Conservation (phyloP, 2,329 filamentous ascomycete species). For the Aspergillus fischeri region DNA sequence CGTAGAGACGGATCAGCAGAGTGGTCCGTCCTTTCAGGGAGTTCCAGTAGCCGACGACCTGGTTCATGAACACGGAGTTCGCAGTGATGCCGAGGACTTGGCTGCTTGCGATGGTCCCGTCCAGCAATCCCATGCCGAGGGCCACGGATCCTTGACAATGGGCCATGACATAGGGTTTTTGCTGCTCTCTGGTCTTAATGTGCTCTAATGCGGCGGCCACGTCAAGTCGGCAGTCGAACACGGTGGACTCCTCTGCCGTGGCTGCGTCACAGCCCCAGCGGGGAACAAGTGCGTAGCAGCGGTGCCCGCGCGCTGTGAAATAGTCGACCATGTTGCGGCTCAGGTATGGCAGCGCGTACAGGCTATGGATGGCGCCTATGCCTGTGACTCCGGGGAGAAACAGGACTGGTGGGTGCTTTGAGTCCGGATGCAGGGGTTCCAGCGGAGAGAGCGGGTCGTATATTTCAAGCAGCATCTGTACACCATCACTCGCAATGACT, state of each 20-base stretch:
- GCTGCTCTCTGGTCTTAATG: slow-evolving; percentile 6
- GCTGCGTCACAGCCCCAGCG: slow-evolving; percentile 2
- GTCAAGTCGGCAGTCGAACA: slow-evolving; percentile 7
- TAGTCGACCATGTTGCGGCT: slow-evolving; percentile 8
- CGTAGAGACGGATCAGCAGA: slow-evolving; percentile 4
- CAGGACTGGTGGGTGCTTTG: neutral
- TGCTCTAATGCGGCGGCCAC: slow-evolving; percentile 13
- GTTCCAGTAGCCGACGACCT: slow-evolving; percentile 16
- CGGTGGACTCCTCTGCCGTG: slow-evolving; percentile 1
- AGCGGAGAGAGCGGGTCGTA: neutral
- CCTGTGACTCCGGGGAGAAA: slow-evolving; percentile 7
- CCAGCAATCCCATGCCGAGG: slow-evolving; percentile 15
- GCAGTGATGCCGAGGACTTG: slow-evolving; percentile 16
- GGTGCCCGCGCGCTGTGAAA: neutral
- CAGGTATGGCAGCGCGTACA: slow-evolving; percentile 5
- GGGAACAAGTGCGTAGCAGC: slow-evolving; percentile 3
- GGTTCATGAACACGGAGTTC: slow-evolving; percentile 20
- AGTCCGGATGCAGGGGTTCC: neutral
- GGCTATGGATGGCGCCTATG: neutral
- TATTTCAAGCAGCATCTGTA: too few species aligned
- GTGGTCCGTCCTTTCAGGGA: slow-evolving; percentile 6
- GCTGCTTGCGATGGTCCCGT: slow-evolving; percentile 14
- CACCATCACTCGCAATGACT: too few species aligned
- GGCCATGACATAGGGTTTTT: slow-evolving; percentile 14
- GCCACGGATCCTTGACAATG: slow-evolving; percentile 18